Percentiles rank a stretch among this genome's conserved stretches.
Evolutionary conservation across 2,329 filamentous ascomycete species (phyloP).

Genomic region (Truncatella angustata): DNA sequence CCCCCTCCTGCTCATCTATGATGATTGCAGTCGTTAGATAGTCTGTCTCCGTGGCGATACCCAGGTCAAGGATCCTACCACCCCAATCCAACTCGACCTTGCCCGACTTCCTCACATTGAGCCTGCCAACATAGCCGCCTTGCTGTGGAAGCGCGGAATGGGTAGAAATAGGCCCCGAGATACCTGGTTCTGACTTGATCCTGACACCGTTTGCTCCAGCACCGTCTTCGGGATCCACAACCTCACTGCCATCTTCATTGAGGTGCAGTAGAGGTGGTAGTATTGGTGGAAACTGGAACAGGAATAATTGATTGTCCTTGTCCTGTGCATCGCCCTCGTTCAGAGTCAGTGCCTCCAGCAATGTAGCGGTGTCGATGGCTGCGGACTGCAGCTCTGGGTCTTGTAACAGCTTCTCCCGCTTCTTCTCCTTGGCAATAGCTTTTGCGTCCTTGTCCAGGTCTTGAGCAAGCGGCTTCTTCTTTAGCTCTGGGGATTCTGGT

Average conservation of each 20-base stretch:
- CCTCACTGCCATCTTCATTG: conserved; percentile 20
- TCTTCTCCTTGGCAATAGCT: conserved; percentile 27
- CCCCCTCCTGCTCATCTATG: conserved; percentile 54
- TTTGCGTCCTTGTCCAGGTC: conserved; percentile 16
- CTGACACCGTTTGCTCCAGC: conserved; percentile 12
- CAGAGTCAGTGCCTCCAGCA: conserved; percentile 30
- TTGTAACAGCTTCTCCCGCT: conserved; percentile 26
- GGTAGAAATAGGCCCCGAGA: conserved; percentile 23
- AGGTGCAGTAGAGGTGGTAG: conserved; percentile 52
- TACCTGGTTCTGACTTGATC: conserved; percentile 26
- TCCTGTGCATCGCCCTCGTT: conserved; percentile 20
- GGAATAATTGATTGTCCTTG: conserved; percentile 56
- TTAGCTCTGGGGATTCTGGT: conserved; percentile 30
- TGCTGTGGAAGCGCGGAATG: conserved; percentile 41
- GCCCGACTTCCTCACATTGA: conserved; percentile 61
- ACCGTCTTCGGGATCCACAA: conserved; percentile 25
- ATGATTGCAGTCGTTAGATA: conserved; percentile 60
- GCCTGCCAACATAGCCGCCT: conserved; percentile 59
- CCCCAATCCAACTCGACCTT: conserved; percentile 64
- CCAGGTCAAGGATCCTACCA: conserved; percentile 53
- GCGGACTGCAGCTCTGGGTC: conserved; percentile 26
- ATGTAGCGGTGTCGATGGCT: conserved; percentile 25
- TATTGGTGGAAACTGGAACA: conserved; percentile 64
- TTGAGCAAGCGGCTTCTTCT: conserved; percentile 26
- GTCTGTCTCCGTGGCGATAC: conserved; percentile 46